A percentile compares a stretch with the other conserved stretches of the same genome.
phyloP scores from a whole-genome alignment of 805 yeast genomes.

The Metschnikowia peoriensis region DNA sequence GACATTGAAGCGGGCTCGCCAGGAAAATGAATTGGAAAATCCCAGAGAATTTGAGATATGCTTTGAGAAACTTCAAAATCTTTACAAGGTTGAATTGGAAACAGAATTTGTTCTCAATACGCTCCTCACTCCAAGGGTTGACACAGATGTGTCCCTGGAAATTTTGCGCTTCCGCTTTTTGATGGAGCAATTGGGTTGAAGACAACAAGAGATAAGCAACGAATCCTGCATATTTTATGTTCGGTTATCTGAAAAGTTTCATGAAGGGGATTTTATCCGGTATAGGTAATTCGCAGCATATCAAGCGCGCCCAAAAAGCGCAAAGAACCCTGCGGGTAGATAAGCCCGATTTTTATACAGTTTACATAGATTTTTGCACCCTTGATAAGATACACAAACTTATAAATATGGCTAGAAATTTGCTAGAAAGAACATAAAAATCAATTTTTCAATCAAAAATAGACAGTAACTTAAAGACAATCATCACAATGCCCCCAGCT shows the following conservation, averaged over 20 bases:
- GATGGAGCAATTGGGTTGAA: slow-evolving; percentile 18
- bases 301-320: not conserved
- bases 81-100: slow-evolving; percentile 35
- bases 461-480: not conserved
- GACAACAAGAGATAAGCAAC: slow-evolving; percentile 1
- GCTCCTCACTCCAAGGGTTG: slow-evolving; percentile 34
- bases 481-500: slow-evolving; percentile 5
- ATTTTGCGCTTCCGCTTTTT: slow-evolving; percentile 33
- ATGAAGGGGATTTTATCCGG: slow-evolving; percentile 5
- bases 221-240: not conserved
- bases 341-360: slow-evolving; percentile 4
- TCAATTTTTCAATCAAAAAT: not conserved
- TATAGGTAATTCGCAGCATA: slow-evolving; percentile 6
- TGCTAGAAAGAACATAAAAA: not conserved
- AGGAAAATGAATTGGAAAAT: slow-evolving; percentile 14
- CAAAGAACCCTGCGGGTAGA: slow-evolving; percentile 3
- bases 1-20: slow-evolving; percentile 16
- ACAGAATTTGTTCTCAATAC: slow-evolving; percentile 34
- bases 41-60: slow-evolving; percentile 5
- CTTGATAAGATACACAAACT: slow-evolving; percentile 6
- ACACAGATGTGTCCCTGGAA: slow-evolving; percentile 36
- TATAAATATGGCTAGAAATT: slow-evolving; percentile 8
- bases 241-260: not conserved
- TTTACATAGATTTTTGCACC: slow-evolving; percentile 7
- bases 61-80: slow-evolving; percentile 15